Percentiles rank a stretch among this genome's conserved stretches.
These are phyloP conservation scores for Salisapilia sapeloensis DNA, from an alignment of 352 stramenopile genomes.

Conservation along the genomic window DNA sequence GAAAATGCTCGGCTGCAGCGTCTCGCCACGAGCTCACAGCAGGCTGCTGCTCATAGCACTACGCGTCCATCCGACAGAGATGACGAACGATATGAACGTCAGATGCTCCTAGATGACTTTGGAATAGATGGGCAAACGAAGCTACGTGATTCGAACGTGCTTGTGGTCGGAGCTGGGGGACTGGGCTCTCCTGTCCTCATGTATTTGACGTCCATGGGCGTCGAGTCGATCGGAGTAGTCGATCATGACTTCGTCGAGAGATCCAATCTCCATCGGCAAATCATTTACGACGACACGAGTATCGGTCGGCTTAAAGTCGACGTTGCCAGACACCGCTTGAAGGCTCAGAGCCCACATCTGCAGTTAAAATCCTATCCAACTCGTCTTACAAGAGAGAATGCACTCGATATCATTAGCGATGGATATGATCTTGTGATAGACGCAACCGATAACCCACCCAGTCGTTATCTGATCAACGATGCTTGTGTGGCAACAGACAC, in stretches of 20 bases:
- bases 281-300: constrained; percentile 82
- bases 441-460: constrained; percentile 90
- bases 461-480: constrained; percentile 94
- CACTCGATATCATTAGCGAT: constrained; percentile 45
- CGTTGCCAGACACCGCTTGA: constrained; percentile 48
- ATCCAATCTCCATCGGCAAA: constrained; percentile 95
- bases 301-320: constrained; percentile 81
- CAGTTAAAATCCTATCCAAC: constrained; percentile 17
- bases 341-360: constrained; percentile 73
- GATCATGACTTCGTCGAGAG: constrained; percentile 92
- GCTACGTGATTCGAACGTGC: constrained; percentile 57
- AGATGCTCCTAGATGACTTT: constrained; percentile 90
- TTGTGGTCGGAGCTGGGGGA: constrained; percentile 89
- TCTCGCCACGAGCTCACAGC: constrained; percentile 14
- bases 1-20: constrained; percentile 14
- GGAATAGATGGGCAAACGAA: constrained; percentile 75
- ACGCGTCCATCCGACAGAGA: background rate
- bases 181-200: constrained; percentile 90
- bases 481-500: constrained; percentile 74
- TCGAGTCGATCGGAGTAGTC: constrained; percentile 86
- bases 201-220: constrained; percentile 90
- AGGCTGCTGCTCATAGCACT: constrained; percentile 1
- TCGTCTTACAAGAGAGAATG: constrained; percentile 68
- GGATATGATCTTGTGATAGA: constrained; percentile 89
- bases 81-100: constrained; percentile 81